Evolutionary conservation across 257 asterid species (phyloP).

Genomic region (Knoxia roxburghii): DNA sequence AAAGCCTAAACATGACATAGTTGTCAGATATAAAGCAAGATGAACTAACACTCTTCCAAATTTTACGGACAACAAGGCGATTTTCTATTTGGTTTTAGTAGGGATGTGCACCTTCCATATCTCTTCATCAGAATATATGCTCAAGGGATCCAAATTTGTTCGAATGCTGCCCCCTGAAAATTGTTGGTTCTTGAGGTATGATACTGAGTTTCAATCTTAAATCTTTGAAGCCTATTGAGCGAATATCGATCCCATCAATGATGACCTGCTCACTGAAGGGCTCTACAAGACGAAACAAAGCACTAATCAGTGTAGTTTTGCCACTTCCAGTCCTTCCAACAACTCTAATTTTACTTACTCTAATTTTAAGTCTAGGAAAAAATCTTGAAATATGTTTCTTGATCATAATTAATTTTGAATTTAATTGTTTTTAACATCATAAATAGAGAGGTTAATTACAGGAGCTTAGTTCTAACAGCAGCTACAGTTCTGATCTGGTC

Average conservation of each 20-base stretch:
- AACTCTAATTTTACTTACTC: too few relatives aligned
- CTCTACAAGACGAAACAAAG: slow-evolving; percentile 77
- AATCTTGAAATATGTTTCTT: too few relatives aligned
- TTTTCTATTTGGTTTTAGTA: too few relatives aligned
- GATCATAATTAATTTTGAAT: too few relatives aligned
- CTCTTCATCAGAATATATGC: slow-evolving; percentile 60
- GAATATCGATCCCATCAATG: slow-evolving; percentile 60
- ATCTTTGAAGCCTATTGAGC: slow-evolving; percentile 67
- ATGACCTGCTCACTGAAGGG: slow-evolving; percentile 53
- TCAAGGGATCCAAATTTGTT: slow-evolving; percentile 73
- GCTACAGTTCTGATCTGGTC: neutral
- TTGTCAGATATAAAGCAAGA: neutral
- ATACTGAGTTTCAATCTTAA: slow-evolving; percentile 64
- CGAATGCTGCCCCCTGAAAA: slow-evolving; percentile 67
- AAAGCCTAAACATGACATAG: slow-evolving; percentile 34
- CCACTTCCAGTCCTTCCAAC: slow-evolving; percentile 93
- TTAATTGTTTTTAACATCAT: too few relatives aligned
- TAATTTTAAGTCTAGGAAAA: too few relatives aligned
- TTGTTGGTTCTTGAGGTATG: slow-evolving; percentile 86
- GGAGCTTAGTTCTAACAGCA: too few relatives aligned
- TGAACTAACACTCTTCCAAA: neutral
- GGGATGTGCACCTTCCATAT: slow-evolving; percentile 55
- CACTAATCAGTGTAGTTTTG: slow-evolving; percentile 66
- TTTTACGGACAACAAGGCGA: too few relatives aligned
- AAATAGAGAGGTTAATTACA: too few relatives aligned